These are phyloP conservation scores for Aureobasidium mangrovei DNA, from an alignment of 2,329 filamentous ascomycete genomes.

Conservation along the genomic window DNA sequence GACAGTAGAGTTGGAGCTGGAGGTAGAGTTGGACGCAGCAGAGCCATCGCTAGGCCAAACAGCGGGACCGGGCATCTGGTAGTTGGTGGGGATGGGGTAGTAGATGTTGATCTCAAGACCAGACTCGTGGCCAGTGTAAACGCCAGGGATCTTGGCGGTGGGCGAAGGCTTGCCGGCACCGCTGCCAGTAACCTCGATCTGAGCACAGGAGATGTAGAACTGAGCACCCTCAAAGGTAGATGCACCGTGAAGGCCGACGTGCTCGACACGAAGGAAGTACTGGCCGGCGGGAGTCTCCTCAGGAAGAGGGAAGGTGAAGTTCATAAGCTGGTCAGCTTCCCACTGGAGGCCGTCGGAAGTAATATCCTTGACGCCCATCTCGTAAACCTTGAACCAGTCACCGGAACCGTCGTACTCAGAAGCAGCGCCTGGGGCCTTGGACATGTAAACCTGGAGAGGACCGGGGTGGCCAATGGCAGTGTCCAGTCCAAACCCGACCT, in stretches of 20 bases:
- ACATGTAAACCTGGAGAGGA: constrained; percentile 21
- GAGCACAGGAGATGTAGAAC: constrained; percentile 31
- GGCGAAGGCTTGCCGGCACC: constrained; percentile 1
- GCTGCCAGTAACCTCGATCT: constrained; percentile 18
- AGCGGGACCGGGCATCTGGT: constrained; percentile 36
- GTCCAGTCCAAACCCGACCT: constrained; percentile 19
- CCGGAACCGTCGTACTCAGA: constrained; percentile 34
- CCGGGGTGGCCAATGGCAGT: constrained; percentile 21
- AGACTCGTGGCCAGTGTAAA: constrained; percentile 17
- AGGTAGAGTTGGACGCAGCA: constrained; percentile 6
- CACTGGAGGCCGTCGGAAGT: constrained; percentile 24
- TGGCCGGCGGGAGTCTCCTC: constrained; percentile 44
- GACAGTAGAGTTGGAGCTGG: neutral
- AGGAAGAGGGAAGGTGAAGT: constrained; percentile 34
- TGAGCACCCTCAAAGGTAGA: constrained; percentile 36
- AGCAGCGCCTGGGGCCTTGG: constrained; percentile 37
- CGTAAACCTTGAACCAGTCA: constrained; percentile 45
- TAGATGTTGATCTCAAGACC: constrained; percentile 19
- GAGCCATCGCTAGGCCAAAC: constrained; percentile 28
- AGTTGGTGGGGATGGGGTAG: constrained; percentile 24
- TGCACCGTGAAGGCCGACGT: constrained; percentile 47
- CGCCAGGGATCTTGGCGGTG: constrained; percentile 16
- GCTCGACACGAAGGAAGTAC: constrained; percentile 48
- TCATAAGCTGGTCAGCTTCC: constrained; percentile 30
- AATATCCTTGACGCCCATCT: constrained; percentile 36